Evolutionary conservation across 306 rosid species (phyloP), one percentile per base, ranked within the genome.

Genomic region (Argentina anserina): DNA sequence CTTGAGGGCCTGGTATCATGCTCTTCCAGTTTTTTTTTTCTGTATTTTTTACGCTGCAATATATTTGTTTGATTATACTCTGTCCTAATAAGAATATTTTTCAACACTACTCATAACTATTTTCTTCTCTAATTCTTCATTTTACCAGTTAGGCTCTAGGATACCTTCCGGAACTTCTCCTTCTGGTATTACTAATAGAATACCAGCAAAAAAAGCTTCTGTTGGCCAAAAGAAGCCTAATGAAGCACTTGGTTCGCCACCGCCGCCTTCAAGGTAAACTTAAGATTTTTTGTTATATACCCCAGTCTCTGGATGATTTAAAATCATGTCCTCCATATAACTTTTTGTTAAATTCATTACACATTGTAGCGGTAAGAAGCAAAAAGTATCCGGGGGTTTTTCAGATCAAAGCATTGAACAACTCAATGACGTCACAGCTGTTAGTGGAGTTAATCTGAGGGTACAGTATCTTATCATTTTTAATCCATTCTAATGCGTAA

Each of bases 361-460:
- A 28, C 75, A 45, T 78, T 75, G 37, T 74, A 33, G 40, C 89
- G 89, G 96, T 78, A 94, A 94, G 88, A 94, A 91, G 85, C 98
- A 88, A 80, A 94, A 94, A 71, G 81, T 78, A 49, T 86, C 94
- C n/a, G 97, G 98, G 69, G 79, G 76, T 67, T 91, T 92, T 79
- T 55, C 78, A 43, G 97, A 94, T 77, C 97, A 81, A 81, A 94
- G 97, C 88, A 85, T 94, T 74, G 97, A 91, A 62, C 95, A 89
- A 65, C 98, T 94, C 68, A 94, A 94, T 81, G 97, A 94, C 58
- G 98, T 91, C 70, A 89, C 97, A 43, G 98, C 96, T 65, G 95
- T 91, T 76, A 91, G 98, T 84, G 98, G 98, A 84, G 96, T 94
- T 75, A 95, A 94, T 79, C 95, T 91, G 70, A 88, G 96, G 96